Conservation (phyloP, 306 rosid species). For the Acacia acuminata region DNA sequence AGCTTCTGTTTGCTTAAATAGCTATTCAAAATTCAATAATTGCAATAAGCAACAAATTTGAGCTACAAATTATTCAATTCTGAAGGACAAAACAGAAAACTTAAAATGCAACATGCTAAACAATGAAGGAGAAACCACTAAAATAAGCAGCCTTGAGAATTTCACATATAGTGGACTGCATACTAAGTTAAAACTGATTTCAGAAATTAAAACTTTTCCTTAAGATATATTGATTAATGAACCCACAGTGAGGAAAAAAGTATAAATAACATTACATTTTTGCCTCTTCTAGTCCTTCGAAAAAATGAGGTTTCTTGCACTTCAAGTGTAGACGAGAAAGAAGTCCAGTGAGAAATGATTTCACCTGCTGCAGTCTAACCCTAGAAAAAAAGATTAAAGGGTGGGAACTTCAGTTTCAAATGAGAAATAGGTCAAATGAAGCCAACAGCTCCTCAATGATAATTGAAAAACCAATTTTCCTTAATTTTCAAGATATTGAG, state of each 20-base stretch:
- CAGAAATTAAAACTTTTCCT: slow-evolving; percentile 18
- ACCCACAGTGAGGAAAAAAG: not conserved
- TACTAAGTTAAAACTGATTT: not conserved
- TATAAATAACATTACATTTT: slow-evolving; percentile 61
- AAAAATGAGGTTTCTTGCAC: slow-evolving; percentile 79
- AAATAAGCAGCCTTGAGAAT: not conserved
- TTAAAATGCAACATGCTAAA: slow-evolving; percentile 21
- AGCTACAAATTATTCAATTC: slow-evolving; percentile 27
- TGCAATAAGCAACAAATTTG: slow-evolving; percentile 29
- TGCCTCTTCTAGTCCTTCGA: slow-evolving; percentile 90
- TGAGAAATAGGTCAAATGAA: not conserved
- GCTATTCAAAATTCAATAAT: slow-evolving; percentile 51
- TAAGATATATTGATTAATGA: slow-evolving; percentile 5
- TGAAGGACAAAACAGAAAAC: slow-evolving; percentile 15
- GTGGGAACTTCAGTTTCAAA: slow-evolving; percentile 13
- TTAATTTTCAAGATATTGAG: slow-evolving; percentile 30
- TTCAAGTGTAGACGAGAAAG: slow-evolving; percentile 83
- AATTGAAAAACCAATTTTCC: slow-evolving; percentile 20
- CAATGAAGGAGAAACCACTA: not conserved
- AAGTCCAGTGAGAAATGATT: slow-evolving; percentile 91
- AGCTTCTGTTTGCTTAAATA: slow-evolving; percentile 86
- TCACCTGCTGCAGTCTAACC: slow-evolving; percentile 75
- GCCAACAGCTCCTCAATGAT: slow-evolving; percentile 9
- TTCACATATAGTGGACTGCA: not conserved
- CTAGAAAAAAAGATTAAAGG: slow-evolving; percentile 47